These are phyloP conservation scores for Carex littledalei DNA, from an alignment of 176 grass and related monocot species.

Conservation along the genomic window DNA sequence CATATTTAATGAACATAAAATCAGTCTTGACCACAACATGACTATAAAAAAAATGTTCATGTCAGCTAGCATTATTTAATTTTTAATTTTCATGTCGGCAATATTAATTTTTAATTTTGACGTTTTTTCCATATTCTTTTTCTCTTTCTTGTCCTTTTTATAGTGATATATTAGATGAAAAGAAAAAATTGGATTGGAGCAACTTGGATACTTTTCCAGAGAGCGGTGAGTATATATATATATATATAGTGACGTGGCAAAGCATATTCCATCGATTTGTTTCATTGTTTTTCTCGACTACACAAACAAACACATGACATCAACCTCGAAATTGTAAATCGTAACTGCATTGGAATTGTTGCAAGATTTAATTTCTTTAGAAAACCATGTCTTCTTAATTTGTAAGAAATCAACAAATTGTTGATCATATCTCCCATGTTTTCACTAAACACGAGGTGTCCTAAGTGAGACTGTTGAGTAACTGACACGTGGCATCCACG, in stretches of 20 bases:
- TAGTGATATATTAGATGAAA: background rate
- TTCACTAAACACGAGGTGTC: background rate
- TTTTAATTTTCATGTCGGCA: no score
- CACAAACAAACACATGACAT: background rate
- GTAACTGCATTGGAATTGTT: background rate
- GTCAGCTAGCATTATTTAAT: no score
- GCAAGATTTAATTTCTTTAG: background rate
- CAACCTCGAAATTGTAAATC: background rate
- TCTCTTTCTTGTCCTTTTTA: background rate
- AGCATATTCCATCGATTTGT: background rate
- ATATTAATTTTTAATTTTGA: no score
- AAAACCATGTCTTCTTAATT: background rate
- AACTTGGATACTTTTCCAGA: background rate
- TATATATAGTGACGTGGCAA: background rate
- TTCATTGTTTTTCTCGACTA: background rate
- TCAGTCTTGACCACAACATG: no score
- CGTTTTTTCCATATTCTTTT: background rate
- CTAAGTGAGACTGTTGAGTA: background rate
- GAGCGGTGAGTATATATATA: background rate
- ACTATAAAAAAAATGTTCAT: no score
- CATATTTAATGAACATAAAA: no score
- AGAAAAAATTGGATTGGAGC: background rate
- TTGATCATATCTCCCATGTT: background rate
- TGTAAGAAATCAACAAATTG: background rate
- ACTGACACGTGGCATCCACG: background rate